Conservation (phyloP, 2,329 filamentous ascomycete genomes). For the Claviceps sp. region DNA sequence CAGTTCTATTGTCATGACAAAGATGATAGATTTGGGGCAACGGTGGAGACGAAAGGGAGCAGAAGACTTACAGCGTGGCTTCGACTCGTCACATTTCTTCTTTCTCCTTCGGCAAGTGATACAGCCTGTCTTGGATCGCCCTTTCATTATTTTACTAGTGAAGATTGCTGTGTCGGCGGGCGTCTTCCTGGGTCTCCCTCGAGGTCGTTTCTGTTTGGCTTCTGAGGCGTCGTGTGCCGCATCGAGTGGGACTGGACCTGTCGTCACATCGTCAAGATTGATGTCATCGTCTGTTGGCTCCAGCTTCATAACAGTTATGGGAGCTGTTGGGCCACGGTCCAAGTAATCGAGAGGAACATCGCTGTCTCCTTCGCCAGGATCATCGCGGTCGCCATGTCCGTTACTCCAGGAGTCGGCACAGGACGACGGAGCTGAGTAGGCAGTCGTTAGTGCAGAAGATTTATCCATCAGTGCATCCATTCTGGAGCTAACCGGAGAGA, state of each 20-base stretch:
- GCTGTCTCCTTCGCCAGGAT: slow-evolving; percentile 24
- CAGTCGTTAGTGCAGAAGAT: slow-evolving; percentile 28
- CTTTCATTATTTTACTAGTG: slow-evolving; percentile 62
- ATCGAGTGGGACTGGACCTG: slow-evolving; percentile 16
- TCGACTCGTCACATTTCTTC: slow-evolving; percentile 61
- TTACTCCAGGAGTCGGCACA: slow-evolving; percentile 31
- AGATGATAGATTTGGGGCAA: neutral
- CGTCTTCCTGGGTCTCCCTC: slow-evolving; percentile 74
- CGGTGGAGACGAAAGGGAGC: neutral
- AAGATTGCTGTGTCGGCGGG: slow-evolving; percentile 46
- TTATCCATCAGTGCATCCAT: slow-evolving; percentile 28
- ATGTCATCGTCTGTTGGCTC: slow-evolving; percentile 45
- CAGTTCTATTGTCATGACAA: neutral
- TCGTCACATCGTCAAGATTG: slow-evolving; percentile 38
- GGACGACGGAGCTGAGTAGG: slow-evolving; percentile 33
- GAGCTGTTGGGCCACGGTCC: slow-evolving; percentile 33
- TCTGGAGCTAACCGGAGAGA: slow-evolving; percentile 40
- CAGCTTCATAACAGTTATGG: slow-evolving; percentile 37
- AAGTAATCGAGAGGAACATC: slow-evolving; percentile 30
- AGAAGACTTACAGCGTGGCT: slow-evolving; percentile 41
- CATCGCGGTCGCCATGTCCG: slow-evolving; percentile 25
- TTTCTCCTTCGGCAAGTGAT: slow-evolving; percentile 55
- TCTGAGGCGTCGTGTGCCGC: slow-evolving; percentile 14
- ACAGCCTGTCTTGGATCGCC: slow-evolving; percentile 56
- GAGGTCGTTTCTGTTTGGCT: slow-evolving; percentile 46